Evolutionary conservation across 352 stramenopile species (phyloP), one percentile per base, ranked within the genome.

Genomic region (Phytophthora ohioensis): DNA sequence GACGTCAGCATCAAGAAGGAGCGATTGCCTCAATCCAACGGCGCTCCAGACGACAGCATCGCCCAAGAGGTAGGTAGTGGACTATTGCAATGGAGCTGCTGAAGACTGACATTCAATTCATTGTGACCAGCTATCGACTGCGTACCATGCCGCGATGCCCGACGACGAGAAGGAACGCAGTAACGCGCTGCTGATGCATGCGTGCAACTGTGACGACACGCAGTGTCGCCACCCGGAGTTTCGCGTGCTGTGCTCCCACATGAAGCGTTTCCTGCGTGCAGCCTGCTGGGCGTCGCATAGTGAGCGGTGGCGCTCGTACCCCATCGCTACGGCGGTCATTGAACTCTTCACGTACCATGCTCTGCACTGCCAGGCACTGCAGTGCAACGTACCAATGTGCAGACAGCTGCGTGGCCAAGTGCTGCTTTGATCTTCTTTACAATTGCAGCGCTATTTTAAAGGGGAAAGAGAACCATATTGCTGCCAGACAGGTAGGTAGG

Each of bases 221-320:
- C 64, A 69, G 15, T 92, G 84, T 45, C 6, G n/a, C 13, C 65
- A 84, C 52, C 7, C 39, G 0, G 52, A 76, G 8, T 88, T 86
- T 57, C 62, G 66, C 0, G 68, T 38, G 21, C 62, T 88, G 1
- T 92, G 82, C 58, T 49, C 71, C 8, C 77, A 85, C 54, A 90
- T 92, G 81, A 90, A 90, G 78, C 68, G 80, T 0, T 91, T 91
- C 21, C 42, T 92, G 39, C 78, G 81, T 1, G 82, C 79, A 11
- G 64, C 72, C 2, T 90, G 79, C 64, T 92, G 84, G 84, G 82
- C 80, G 17, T 90, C 84, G 3, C 84, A 90, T 58, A 86, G 76
- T 52, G 57, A 75, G 12, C 57, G 67, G 13, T 92, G 84, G 84
- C 67, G 73, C 6, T 51, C 68, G 51, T 85, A 76, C 47, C 69